A percentile compares a stretch with the other conserved stretches of the same genome.
phyloP scores from a whole-genome alignment of 2,329 filamentous ascomycete genomes.

The Lasiodiplodia gonubiensis region DNA sequence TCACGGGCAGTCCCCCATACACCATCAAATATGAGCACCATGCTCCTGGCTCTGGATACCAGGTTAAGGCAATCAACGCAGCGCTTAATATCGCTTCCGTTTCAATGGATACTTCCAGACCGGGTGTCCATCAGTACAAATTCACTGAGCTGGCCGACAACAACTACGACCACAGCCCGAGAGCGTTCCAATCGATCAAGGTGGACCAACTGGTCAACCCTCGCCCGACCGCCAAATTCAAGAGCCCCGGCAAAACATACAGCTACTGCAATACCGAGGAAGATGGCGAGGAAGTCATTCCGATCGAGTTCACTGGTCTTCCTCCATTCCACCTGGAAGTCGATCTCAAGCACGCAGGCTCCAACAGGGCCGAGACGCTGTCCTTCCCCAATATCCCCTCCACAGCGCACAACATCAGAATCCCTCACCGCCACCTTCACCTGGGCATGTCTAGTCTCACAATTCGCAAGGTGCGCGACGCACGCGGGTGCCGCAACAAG shows the following conservation, averaged over 20 bases:
- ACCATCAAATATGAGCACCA: conserved; percentile 80
- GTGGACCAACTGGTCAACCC: conserved; percentile 85
- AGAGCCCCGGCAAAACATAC: conserved; percentile 87
- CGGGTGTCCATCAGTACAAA: conserved; percentile 84
- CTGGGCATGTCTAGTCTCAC: conserved; percentile 88
- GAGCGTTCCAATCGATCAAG: conserved; percentile 68
- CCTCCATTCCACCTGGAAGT: conserved; percentile 91
- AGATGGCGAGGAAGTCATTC: conserved; percentile 82
- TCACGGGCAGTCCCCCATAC: conserved; percentile 83
- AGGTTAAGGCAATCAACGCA: conserved; percentile 75
- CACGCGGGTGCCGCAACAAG: conserved; percentile 81
- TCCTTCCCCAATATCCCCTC: conserved; percentile 79
- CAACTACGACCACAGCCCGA: conserved; percentile 78
- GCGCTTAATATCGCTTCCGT: conserved; percentile 78
- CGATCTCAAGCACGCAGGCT: conserved; percentile 89
- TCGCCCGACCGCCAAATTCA: conserved; percentile 80
- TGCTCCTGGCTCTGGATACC: conserved; percentile 69
- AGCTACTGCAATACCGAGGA: conserved; percentile 91
- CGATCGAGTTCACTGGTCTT: conserved; percentile 79
- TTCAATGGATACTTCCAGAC: conserved; percentile 81
- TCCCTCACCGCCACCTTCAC: conserved; percentile 83
- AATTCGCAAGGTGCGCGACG: conserved; percentile 88
- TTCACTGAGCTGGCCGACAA: conserved; percentile 84
- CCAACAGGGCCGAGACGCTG: conserved; percentile 78
- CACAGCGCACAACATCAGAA: conserved; percentile 76